A percentile compares a stretch with the other conserved stretches of the same genome.
Evolutionary conservation across 2,329 filamentous ascomycete species (phyloP).

Genomic region (Sporothrix variecibatus): DNA sequence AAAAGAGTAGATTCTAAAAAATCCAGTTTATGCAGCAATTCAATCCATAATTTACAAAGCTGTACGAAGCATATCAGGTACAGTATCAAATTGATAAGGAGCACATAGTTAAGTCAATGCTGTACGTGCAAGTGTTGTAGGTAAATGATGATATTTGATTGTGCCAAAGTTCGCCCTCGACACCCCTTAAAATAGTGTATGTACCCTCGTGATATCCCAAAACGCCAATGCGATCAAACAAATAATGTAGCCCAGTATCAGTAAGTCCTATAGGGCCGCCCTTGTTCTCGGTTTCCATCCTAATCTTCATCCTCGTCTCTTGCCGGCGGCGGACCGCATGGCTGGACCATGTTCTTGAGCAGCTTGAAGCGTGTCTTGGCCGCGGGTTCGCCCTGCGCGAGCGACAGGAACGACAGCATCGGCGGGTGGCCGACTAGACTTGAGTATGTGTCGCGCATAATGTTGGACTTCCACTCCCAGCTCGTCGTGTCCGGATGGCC

Average conservation of each 20-base stretch:
- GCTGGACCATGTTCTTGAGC: slow-evolving; percentile 78
- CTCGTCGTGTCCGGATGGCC: slow-evolving; percentile 95
- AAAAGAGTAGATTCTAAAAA: too few species aligned
- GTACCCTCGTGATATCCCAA: slow-evolving; percentile 4
- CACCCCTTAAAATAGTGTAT: neutral
- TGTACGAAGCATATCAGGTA: too few species aligned
- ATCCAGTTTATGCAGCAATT: too few species aligned
- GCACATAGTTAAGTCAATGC: neutral
- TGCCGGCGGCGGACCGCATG: slow-evolving; percentile 58
- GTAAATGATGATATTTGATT: neutral
- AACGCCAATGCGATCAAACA: neutral
- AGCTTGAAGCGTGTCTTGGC: slow-evolving; percentile 78
- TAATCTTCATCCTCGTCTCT: slow-evolving; percentile 51
- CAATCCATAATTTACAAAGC: too few species aligned
- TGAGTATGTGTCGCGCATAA: slow-evolving; percentile 88
- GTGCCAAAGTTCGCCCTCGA: neutral
- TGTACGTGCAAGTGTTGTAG: neutral
- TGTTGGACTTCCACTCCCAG: slow-evolving; percentile 97
- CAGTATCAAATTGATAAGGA: too few species aligned
- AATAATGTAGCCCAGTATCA: neutral
- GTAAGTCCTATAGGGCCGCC: neutral
- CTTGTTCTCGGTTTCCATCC: too few species aligned
- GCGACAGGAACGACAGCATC: slow-evolving; percentile 82
- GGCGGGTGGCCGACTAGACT: slow-evolving; percentile 89
- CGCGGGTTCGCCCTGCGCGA: slow-evolving; percentile 82